Evolutionary conservation across 164 flowering plant genomes (phyloP).

Genomic region (Magnolia officinalis): DNA sequence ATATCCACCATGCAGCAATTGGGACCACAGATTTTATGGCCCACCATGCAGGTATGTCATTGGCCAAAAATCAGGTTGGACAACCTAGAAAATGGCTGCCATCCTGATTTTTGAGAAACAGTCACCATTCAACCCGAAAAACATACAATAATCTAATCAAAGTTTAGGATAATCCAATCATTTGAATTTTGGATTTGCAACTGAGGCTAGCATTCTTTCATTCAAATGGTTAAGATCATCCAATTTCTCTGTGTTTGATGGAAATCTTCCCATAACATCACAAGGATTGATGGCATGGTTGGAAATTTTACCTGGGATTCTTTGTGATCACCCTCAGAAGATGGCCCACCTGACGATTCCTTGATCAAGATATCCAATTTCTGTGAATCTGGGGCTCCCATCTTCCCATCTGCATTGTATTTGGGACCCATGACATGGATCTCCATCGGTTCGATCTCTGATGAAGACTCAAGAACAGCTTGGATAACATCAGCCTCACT

Average conservation of each 20-base stretch:
- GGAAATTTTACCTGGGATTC: slow-evolving; percentile 34
- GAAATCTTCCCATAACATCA: neutral
- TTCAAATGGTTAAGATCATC: neutral
- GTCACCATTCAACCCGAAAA: too few species aligned
- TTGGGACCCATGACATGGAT: neutral
- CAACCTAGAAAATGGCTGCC: neutral
- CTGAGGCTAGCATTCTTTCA: neutral
- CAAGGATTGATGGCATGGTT: neutral
- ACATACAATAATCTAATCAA: neutral
- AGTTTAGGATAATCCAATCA: neutral
- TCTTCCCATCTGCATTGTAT: slow-evolving; percentile 12
- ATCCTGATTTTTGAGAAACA: too few species aligned
- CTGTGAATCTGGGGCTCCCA: neutral
- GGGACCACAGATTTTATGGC: neutral
- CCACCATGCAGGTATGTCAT: neutral
- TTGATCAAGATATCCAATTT: neutral
- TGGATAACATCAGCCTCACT: slow-evolving; percentile 15
- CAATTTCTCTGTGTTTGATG: neutral
- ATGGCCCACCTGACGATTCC: slow-evolving; percentile 10
- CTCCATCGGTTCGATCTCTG: neutral
- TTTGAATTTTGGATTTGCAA: neutral
- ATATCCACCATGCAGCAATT: neutral
- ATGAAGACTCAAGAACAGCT: slow-evolving; percentile 17
- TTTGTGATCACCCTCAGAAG: slow-evolving; percentile 16
- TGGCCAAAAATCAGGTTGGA: neutral